A percentile compares a stretch with the other conserved stretches of the same genome.
These are phyloP conservation scores for Neurospora sp. DNA, from an alignment of 495 filamentous ascomycete genomes.

Conservation along the genomic window DNA sequence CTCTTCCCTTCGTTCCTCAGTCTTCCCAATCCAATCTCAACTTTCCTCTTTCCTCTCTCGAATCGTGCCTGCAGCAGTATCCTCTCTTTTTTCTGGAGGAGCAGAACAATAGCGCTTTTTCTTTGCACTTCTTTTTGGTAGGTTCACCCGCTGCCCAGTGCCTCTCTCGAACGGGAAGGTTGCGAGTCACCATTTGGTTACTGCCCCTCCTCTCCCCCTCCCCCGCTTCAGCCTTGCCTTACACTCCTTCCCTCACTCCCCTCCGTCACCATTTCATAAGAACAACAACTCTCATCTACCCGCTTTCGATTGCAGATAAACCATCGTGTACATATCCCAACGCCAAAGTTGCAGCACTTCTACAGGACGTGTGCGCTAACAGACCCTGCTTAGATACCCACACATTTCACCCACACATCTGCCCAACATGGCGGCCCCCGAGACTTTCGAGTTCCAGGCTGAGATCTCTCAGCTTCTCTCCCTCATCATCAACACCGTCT, in stretches of 20 bases:
- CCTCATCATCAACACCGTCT: constrained; percentile 99
- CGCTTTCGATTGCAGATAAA: neutral
- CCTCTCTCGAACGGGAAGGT: neutral
- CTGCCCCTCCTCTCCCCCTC: neutral
- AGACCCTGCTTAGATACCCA: constrained; percentile 14
- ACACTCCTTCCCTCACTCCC: neutral
- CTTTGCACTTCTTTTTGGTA: constrained; percentile 1
- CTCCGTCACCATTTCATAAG: neutral
- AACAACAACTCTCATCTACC: neutral
- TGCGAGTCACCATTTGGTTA: neutral
- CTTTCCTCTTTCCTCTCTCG: constrained; percentile 9
- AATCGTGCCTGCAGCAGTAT: neutral
- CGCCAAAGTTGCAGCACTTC: neutral
- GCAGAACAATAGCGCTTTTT: constrained; percentile 1
- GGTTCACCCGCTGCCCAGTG: neutral
- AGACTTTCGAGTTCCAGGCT: constrained; percentile 99
- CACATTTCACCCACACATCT: constrained; percentile 11
- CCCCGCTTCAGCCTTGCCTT: neutral
- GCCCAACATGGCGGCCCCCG: constrained; percentile 56
- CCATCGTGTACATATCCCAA: neutral
- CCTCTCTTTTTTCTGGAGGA: constrained; percentile 1
- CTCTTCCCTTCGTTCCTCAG: constrained; percentile 9
- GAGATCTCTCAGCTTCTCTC: constrained; percentile 99
- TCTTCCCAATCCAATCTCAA: constrained; percentile 4
- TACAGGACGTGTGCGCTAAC: constrained; percentile 3